Base-by-base conservation (phyloP, 768 basidiomycete genomes). In the Tulasnella sp. region DNA sequence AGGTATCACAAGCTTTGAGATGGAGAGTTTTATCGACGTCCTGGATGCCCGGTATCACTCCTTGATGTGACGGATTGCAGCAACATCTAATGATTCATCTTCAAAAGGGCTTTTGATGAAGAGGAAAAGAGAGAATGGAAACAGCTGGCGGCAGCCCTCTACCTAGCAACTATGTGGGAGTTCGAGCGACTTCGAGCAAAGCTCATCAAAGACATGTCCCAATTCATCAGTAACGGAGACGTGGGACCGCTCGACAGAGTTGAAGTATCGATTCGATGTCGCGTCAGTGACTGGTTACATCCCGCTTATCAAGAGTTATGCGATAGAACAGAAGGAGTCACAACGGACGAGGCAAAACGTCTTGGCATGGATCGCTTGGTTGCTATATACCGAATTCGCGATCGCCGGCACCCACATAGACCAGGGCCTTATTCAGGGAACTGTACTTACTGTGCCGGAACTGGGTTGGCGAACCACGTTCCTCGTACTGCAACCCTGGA, bases 121-220 rank as follows among this genome's bases (percentile, higher is more conserved):
- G 72, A 37, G 23, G 35, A 13, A 37, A 39, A n/a, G 72, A 13
- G 72, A 11, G 35, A 42, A 15, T 44, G 72, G 46, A 26, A 77
- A 26, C 76, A 77, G 35, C 40, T 23, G 26, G 32, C 57, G 11
- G 76, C 57, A n/a, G 70, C 70, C 5, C 70, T 70, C 15, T 26
- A 70, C 61, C 70, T 77, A 10, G 6, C 76, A 3, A 77, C 76
- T 5, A 77, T 77, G 76, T 77, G 76, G 76, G 29, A 77, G 7
- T 71, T 70, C 61, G 61, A 77, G 32, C 40, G 10, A 37, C 15
- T 26, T 26, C 40, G 39, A 73, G 40, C 70, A 37, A 71, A 16
- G 70, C 29, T n/a, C n/a, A n/a, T n/a, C n/a, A n/a, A n/a, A n/a
- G n/a, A n/a, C n/a, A n/a, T n/a, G n/a, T n/a, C n/a, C n/a, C n/a